Conservation (phyloP, 805 yeast genomes). For the Wickerhamiella brachini region DNA sequence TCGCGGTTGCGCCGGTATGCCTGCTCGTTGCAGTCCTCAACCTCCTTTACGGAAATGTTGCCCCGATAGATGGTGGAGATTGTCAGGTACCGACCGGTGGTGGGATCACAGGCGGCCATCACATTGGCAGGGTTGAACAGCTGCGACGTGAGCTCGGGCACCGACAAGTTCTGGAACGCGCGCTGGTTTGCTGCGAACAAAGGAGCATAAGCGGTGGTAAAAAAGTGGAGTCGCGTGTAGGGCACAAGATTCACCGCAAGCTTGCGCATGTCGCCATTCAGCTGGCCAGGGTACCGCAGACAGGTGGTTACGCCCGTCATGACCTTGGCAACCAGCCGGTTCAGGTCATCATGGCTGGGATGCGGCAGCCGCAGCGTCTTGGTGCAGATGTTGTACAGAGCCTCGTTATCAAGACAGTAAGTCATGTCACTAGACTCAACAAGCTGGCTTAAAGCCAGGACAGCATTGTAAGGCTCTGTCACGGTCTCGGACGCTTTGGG, state of each 20-base stretch:
- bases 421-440: constrained; percentile 89
- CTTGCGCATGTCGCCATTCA: constrained; percentile 84
- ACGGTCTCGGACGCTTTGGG: constrained; percentile 89
- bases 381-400: constrained; percentile 79
- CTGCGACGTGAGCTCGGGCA: constrained; percentile 90
- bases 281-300: constrained; percentile 88
- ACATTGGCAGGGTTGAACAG: constrained; percentile 84
- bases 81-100: constrained; percentile 82
- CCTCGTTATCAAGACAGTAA: constrained; percentile 91
- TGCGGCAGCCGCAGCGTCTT: constrained; percentile 67
- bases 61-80: constrained; percentile 94
- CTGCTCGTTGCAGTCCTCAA: constrained; percentile 84
- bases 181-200: constrained; percentile 68
- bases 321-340: constrained; percentile 73
- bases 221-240: constrained; percentile 91
- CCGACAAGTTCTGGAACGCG: constrained; percentile 74
- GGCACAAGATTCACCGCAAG: constrained; percentile 91
- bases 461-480: constrained; percentile 91
- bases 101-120: constrained; percentile 95
- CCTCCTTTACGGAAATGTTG: constrained; percentile 84
- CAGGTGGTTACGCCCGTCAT: constrained; percentile 96
- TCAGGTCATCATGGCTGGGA: constrained; percentile 70
- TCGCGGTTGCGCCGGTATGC: constrained; percentile 73
- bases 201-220: constrained; percentile 94
- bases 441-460: constrained; percentile 81